Conservation (phyloP, 352 stramenopile genomes). For the Phytophthora podocarpi region DNA sequence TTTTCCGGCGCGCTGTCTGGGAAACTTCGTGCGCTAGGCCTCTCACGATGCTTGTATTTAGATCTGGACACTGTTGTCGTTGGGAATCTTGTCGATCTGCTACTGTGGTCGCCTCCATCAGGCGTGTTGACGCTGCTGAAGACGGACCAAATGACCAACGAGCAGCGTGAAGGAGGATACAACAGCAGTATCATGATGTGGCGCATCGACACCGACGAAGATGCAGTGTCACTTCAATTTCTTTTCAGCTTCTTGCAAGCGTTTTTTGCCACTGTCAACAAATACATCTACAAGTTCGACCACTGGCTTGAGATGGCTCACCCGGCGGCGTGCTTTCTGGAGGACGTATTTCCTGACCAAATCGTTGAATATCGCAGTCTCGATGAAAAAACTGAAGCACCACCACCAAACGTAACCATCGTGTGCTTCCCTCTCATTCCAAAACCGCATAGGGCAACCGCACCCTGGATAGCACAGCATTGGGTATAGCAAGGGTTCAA, state of each 20-base stretch:
- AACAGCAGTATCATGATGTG: slow-evolving; percentile 85
- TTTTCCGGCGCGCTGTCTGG: slow-evolving; percentile 42
- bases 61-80: slow-evolving; percentile 84
- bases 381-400: slow-evolving; percentile 10
- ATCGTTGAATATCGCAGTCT: slow-evolving; percentile 80
- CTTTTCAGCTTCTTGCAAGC: slow-evolving; percentile 48
- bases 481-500: slow-evolving; percentile 35
- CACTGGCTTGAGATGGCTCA: slow-evolving; percentile 86
- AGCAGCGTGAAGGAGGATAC: slow-evolving; percentile 57
- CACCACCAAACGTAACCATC: slow-evolving; percentile 44
- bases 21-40: slow-evolving; percentile 34
- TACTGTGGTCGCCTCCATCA: slow-evolving; percentile 19
- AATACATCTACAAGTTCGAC: slow-evolving; percentile 87
- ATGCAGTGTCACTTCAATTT: slow-evolving; percentile 8
- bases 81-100: slow-evolving; percentile 39
- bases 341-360: slow-evolving; percentile 48
- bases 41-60: slow-evolving; percentile 49
- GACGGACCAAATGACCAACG: slow-evolving; percentile 77
- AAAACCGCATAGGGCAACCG: slow-evolving; percentile 68
- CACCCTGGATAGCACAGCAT: slow-evolving; percentile 52
- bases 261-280: slow-evolving; percentile 43
- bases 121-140: slow-evolving; percentile 41
- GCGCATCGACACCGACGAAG: slow-evolving; percentile 21
- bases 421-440: slow-evolving; percentile 84
- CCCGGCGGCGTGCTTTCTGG: slow-evolving; percentile 36